Conservation (phyloP, 2,329 filamentous ascomycete genomes). For the Pseudocercospora ulei region DNA sequence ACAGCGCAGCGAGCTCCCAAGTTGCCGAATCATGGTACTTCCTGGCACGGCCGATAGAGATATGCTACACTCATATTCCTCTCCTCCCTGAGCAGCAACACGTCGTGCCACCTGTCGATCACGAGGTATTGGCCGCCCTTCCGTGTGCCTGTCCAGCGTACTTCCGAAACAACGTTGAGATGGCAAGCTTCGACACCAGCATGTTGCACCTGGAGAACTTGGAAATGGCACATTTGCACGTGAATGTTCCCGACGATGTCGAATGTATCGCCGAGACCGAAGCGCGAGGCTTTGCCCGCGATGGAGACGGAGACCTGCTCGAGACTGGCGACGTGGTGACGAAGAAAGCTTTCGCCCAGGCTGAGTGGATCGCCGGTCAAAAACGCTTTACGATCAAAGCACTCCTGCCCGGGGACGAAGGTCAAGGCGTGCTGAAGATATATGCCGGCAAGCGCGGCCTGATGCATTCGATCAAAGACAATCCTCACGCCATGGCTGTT, state of each 20-base stretch:
- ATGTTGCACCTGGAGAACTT: constrained; percentile 76
- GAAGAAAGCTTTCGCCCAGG: constrained; percentile 81
- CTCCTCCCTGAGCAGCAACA: constrained; percentile 83
- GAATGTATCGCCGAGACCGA: constrained; percentile 91
- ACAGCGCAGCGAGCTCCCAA: constrained; percentile 61
- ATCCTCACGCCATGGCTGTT: constrained; percentile 82
- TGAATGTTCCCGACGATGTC: constrained; percentile 78
- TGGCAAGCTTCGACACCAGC: constrained; percentile 86
- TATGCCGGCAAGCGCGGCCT: constrained; percentile 90
- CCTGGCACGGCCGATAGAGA: constrained; percentile 73
- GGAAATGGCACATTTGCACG: constrained; percentile 82
- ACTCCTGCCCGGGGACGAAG: constrained; percentile 81
- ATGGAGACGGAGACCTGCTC: constrained; percentile 83
- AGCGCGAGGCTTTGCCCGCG: constrained; percentile 65
- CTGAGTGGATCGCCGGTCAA: constrained; percentile 76
- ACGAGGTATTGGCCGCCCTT: constrained; percentile 75
- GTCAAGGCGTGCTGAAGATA: constrained; percentile 74
- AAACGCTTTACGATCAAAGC: constrained; percentile 94
- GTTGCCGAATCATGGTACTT: constrained; percentile 87
- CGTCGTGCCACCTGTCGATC: constrained; percentile 75
- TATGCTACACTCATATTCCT: constrained; percentile 93
- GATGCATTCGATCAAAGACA: constrained; percentile 96
- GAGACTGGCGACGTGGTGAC: constrained; percentile 79
- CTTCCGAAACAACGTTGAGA: constrained; percentile 69
- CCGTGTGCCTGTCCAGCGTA: constrained; percentile 79